A percentile compares a stretch with the other conserved stretches of the same genome.
phyloP scores from a whole-genome alignment of 345 rosid species.

The Salix purpurea region DNA sequence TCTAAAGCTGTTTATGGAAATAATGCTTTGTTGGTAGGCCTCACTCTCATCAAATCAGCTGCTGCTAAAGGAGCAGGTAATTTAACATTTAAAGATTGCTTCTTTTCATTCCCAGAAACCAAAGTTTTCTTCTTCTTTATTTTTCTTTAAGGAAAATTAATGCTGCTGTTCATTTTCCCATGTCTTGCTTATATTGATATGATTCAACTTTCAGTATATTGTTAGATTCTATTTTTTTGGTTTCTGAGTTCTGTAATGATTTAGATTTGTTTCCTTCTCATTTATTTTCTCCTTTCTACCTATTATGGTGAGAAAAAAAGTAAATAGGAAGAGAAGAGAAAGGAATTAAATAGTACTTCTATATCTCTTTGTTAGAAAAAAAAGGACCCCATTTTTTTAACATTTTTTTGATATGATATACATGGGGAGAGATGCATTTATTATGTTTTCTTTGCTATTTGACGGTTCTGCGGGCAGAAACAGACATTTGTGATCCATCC shows the following conservation, averaged over 20 bases:
- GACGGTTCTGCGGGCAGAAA: background rate
- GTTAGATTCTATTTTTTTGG: background rate
- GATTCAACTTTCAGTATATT: background rate
- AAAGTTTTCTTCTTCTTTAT: background rate
- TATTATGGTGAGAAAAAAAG: background rate
- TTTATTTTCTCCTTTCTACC: background rate
- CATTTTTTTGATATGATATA: background rate
- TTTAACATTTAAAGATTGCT: background rate
- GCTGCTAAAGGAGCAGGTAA: conserved; percentile 84
- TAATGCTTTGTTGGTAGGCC: conserved; percentile 69
- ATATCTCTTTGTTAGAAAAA: background rate
- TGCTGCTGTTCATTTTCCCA: background rate
- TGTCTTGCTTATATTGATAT: background rate
- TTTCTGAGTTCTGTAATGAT: background rate
- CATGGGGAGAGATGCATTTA: background rate
- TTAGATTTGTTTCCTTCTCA: background rate
- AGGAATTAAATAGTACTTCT: background rate
- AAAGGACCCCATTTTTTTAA: background rate
- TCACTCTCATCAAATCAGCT: conserved; percentile 72
- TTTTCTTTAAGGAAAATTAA: background rate
- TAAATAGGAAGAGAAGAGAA: background rate
- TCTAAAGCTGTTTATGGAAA: conserved; percentile 21
- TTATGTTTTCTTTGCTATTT: conserved; percentile 7
- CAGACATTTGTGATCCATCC: background rate
- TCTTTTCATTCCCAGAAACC: background rate